Conservation (phyloP, 2,329 filamentous ascomycete species). For the Paecilomyces sp. region DNA sequence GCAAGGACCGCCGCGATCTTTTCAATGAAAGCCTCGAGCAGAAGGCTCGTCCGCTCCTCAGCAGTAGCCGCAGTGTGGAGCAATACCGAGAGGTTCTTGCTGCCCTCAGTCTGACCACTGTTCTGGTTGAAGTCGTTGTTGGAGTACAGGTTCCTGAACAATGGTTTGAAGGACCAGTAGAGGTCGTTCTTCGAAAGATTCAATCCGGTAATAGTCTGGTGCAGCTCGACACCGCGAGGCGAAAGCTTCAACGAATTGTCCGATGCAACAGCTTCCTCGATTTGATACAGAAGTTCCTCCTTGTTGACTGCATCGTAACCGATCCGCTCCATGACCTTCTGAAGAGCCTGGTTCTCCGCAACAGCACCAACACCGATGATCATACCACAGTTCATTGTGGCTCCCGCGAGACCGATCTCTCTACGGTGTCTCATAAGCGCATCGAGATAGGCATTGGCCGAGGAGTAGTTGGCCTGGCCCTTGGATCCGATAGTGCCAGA, state of each 20-base stretch:
- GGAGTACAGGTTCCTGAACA: slow-evolving; percentile 13
- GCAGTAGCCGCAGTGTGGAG: slow-evolving; percentile 5
- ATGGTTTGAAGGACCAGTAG: slow-evolving; percentile 11
- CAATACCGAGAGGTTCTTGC: slow-evolving; percentile 8
- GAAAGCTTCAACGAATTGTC: slow-evolving; percentile 1
- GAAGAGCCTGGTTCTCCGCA: slow-evolving; percentile 12
- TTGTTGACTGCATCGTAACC: slow-evolving; percentile 14
- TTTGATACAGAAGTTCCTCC: slow-evolving; percentile 12
- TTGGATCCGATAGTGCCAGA: slow-evolving; percentile 10
- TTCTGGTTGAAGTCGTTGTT: slow-evolving; percentile 11
- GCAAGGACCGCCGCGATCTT: slow-evolving; percentile 7
- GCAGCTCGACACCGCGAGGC: slow-evolving; percentile 6
- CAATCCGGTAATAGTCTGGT: slow-evolving; percentile 15
- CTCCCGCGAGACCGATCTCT: slow-evolving; percentile 8
- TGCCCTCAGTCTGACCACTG: slow-evolving; percentile 1
- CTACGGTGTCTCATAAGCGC: slow-evolving; percentile 10
- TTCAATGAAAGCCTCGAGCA: slow-evolving; percentile 9
- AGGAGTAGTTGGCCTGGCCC: slow-evolving; percentile 10
- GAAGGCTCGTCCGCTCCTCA: slow-evolving; percentile 4
- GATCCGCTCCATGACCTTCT: slow-evolving; percentile 13
- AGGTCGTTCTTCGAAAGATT: slow-evolving; percentile 12
- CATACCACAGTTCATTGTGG: slow-evolving; percentile 8
- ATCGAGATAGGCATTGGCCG: slow-evolving; percentile 15
- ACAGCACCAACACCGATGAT: slow-evolving; percentile 9
- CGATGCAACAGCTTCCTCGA: slow-evolving; percentile 12